These are phyloP conservation scores for Sclerotinia sclerotiorum DNA, from an alignment of 2,329 filamentous ascomycete genomes.

Conservation along the genomic window DNA sequence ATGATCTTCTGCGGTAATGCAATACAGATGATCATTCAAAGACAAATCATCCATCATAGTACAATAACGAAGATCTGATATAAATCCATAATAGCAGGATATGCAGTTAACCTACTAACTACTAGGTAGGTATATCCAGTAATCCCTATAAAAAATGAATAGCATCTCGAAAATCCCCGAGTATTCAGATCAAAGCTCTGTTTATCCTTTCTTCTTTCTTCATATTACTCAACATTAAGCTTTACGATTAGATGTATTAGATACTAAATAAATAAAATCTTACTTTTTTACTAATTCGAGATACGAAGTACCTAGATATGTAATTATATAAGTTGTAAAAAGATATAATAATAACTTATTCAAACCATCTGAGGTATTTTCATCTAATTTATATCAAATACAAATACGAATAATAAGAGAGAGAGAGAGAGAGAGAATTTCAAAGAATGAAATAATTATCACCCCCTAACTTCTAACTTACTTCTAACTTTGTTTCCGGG, in stretches of 20 bases:
- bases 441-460: background rate
- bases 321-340: no score
- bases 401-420: background rate
- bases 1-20: background rate
- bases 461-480: background rate
- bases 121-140: background rate
- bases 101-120: no score
- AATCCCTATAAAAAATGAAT: background rate
- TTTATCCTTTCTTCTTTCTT: background rate
- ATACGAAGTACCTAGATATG: background rate
- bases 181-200: background rate
- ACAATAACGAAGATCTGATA: background rate
- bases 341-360: no score
- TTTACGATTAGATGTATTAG: background rate
- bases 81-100: no score
- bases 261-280: no score
- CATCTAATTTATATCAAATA: background rate
- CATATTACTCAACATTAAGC: background rate
- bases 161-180: constrained; percentile 8
- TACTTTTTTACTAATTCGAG: background rate
- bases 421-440: background rate
- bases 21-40: background rate
- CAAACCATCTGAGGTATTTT: background rate
- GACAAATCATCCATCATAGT: no score
- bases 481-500: background rate